These are phyloP conservation scores for Gastrodia elata DNA, from an alignment of 106 monocot genomes.

Conservation along the genomic window DNA sequence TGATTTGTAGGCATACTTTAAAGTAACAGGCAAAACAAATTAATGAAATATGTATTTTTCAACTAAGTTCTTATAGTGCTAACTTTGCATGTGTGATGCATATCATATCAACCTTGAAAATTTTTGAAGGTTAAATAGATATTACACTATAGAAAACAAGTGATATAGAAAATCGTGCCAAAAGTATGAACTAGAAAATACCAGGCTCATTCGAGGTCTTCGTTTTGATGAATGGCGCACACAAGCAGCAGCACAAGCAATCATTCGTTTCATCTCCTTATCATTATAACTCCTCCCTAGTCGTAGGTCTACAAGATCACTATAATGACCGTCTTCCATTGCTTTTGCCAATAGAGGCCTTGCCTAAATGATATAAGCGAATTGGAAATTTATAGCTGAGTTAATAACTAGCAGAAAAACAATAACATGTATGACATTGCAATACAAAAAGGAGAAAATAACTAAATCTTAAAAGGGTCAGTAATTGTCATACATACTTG, in stretches of 20 bases:
- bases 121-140: background rate
- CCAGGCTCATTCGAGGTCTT: constrained; percentile 31
- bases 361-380: constrained; percentile 16
- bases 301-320: constrained; percentile 19
- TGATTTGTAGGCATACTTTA: too few relatives aligned
- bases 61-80: background rate
- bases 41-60: background rate
- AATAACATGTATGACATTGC: too few relatives aligned
- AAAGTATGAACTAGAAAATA: background rate
- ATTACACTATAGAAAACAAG: background rate
- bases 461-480: background rate
- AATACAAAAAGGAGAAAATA: background rate
- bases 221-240: constrained; percentile 24
- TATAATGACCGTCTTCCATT: constrained; percentile 16
- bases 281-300: constrained; percentile 18
- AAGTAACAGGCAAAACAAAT: too few relatives aligned
- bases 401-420: background rate
- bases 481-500: background rate
- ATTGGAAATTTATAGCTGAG: background rate
- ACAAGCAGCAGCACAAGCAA: constrained; percentile 35
- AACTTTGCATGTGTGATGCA: background rate
- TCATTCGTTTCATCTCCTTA: constrained; percentile 23
- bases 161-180: background rate
- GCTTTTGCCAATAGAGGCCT: constrained; percentile 22
- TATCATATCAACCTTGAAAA: background rate